Percentiles rank a stretch among this genome's conserved stretches.
Conservation (phyloP, 1,139 yeast species). For the Meyerozyma elateridarum region DNA sequence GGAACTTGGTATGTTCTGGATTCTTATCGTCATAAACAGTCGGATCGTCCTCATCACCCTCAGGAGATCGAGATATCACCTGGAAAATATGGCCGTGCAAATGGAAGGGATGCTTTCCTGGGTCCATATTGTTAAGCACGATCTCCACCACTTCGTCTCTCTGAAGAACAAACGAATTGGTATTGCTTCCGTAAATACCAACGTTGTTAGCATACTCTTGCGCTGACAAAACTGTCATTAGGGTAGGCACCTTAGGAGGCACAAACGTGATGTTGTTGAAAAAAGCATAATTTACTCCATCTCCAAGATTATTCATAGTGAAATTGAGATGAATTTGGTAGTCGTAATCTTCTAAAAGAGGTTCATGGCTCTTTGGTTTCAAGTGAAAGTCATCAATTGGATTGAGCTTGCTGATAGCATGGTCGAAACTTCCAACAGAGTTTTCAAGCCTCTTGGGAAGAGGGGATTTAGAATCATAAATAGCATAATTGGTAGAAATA, state of each 20-base stretch:
- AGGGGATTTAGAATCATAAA: slow-evolving; percentile 35
- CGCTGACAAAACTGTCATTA: slow-evolving; percentile 52
- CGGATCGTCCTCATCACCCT: slow-evolving; percentile 48
- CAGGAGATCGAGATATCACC: slow-evolving; percentile 56
- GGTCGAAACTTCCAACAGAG: slow-evolving; percentile 14
- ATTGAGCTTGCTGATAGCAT: slow-evolving; percentile 17
- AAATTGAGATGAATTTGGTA: slow-evolving; percentile 54
- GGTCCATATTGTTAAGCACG: slow-evolving; percentile 68
- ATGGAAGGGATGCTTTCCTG: slow-evolving; percentile 92
- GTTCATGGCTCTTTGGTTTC: slow-evolving; percentile 37
- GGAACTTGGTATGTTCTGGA: slow-evolving; percentile 48
- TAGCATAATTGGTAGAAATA: slow-evolving; percentile 51
- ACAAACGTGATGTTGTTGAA: slow-evolving; percentile 64
- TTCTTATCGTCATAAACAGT: slow-evolving; percentile 46
- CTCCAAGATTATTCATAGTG: slow-evolving; percentile 63
- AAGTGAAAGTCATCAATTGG: slow-evolving; percentile 54
- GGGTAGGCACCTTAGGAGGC: slow-evolving; percentile 63
- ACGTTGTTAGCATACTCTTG: slow-evolving; percentile 43
- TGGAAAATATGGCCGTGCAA: slow-evolving; percentile 85
- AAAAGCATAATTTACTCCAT: slow-evolving; percentile 73
- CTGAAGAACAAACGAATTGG: slow-evolving; percentile 57
- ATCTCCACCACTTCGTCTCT: slow-evolving; percentile 64
- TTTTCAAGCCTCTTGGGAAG: slow-evolving; percentile 16
- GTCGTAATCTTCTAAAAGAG: slow-evolving; percentile 55
- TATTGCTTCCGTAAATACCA: slow-evolving; percentile 62